phyloP scores from a whole-genome alignment of 306 rosid species.

The Quillaja saponaria region DNA sequence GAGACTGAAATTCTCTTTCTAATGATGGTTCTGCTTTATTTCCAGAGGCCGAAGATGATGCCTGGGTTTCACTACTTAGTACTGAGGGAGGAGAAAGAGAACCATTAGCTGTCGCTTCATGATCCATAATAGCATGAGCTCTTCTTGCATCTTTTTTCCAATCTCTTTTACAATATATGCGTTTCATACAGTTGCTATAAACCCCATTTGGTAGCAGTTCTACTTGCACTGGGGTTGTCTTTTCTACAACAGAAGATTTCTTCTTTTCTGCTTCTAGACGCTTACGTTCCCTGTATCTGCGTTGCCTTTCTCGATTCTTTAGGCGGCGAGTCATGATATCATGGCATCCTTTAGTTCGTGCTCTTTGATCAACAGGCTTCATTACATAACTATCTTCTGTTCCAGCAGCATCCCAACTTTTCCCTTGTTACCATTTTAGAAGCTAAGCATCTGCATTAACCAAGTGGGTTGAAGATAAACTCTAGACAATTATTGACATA shows the following conservation, averaged over 20 bases:
- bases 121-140: conserved; percentile 43
- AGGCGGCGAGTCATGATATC: conserved; percentile 66
- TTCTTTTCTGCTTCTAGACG: conserved; percentile 70
- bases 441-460: conserved; percentile 47
- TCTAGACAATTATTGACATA: conserved; percentile 8
- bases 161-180: conserved; percentile 57
- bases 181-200: conserved; percentile 39
- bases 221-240: conserved; percentile 32
- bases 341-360: conserved; percentile 39
- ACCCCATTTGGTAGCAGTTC: conserved; percentile 39
- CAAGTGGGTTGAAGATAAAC: conserved; percentile 24
- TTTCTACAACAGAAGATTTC: conserved; percentile 38
- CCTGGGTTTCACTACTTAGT: conserved; percentile 37
- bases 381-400: conserved; percentile 48
- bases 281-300: conserved; percentile 88
- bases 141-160: conserved; percentile 91
- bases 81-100: conserved; percentile 31
- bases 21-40: conserved; percentile 35
- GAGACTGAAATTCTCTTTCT: conserved; percentile 36
- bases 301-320: conserved; percentile 91
- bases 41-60: conserved; percentile 31
- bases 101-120: conserved; percentile 40
- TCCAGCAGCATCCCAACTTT: conserved; percentile 35
- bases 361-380: conserved; percentile 55
- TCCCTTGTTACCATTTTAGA: conserved; percentile 62